Evolutionary conservation across 805 yeast species (phyloP), one percentile per base, ranked within the genome.

Genomic region (Candida vartiovaarae): DNA sequence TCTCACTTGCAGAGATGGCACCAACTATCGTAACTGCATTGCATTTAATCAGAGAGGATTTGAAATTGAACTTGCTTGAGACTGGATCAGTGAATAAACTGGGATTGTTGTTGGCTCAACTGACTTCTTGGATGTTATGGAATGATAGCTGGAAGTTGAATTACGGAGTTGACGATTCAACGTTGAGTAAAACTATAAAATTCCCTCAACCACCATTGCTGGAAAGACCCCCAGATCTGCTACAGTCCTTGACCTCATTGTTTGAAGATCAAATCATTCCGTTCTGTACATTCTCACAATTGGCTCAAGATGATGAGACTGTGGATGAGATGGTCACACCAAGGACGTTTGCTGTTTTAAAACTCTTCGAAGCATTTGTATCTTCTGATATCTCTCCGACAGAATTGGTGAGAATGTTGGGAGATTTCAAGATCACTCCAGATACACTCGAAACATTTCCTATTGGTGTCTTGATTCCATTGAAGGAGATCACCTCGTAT

Each of bases 21-120:
- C 84, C 91, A 0, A 79, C 76, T 45, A 71, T 86, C 8, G 71
- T 80, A 0, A 62, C 84, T 26, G 76, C 89, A 0, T 62, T 91
- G 38, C 97, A 90, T 63, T 56, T 89, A 33, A 64, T 87, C 2
- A 66, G 89, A 42, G 97, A 91, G 59, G 97, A 91, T 47, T 60
- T 73, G 38, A 71, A 74, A 41, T 65, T 91, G 29, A 79, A 84
- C 52, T 62, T 76, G 2, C 62, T 78, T 26, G 66, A 71, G 5
- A 43, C 55, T 3, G 43, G 53, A 0, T 59, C 65, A 7, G 63
- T 71, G 9, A 52, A 64, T 4, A 62, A 62, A 30, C 53, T 90
- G 28, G 78, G 83, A 0, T 26, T 64, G 1, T 59, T 89, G 24
- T 60, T 89, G n/a, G 66, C 80, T 0, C 83, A 82, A 50, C 57